These are phyloP conservation scores for Oryza glumipatula DNA, from an alignment of 176 grass and related monocot genomes.

Conservation along the genomic window DNA sequence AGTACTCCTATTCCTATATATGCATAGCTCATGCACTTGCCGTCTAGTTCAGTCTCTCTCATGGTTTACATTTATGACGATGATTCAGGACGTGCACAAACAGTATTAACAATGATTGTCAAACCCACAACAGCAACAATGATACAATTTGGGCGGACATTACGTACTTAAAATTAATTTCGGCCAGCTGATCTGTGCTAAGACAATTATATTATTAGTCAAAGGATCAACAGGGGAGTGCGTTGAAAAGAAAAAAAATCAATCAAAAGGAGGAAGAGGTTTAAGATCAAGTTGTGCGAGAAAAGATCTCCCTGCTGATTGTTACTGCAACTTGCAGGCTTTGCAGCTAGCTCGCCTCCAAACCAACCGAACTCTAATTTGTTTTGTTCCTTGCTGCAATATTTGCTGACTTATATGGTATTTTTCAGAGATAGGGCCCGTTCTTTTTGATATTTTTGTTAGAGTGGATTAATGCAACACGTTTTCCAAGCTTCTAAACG, in stretches of 20 bases:
- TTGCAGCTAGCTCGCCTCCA: background rate
- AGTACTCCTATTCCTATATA: background rate
- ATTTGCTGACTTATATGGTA: background rate
- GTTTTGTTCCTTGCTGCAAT: constrained; percentile 4
- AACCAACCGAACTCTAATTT: constrained; percentile 21
- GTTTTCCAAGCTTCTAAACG: too few relatives aligned
- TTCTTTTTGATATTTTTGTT: background rate
- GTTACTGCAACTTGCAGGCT: background rate
- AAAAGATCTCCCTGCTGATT: background rate
- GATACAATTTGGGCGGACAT: background rate
- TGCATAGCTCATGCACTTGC: background rate
- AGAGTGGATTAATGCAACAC: too few relatives aligned
- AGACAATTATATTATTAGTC: background rate
- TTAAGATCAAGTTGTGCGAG: background rate
- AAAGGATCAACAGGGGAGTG: background rate
- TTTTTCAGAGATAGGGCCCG: too few relatives aligned
- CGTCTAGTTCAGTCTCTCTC: background rate
- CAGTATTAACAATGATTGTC: background rate
- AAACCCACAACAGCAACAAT: background rate
- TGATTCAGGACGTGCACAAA: background rate
- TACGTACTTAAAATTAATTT: background rate
- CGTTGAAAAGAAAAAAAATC: background rate
- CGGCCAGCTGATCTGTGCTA: background rate
- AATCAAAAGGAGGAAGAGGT: background rate
- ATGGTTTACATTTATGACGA: background rate